Conservation (phyloP, 2,329 filamentous ascomycete genomes). For the Geosmithia putterillii region DNA sequence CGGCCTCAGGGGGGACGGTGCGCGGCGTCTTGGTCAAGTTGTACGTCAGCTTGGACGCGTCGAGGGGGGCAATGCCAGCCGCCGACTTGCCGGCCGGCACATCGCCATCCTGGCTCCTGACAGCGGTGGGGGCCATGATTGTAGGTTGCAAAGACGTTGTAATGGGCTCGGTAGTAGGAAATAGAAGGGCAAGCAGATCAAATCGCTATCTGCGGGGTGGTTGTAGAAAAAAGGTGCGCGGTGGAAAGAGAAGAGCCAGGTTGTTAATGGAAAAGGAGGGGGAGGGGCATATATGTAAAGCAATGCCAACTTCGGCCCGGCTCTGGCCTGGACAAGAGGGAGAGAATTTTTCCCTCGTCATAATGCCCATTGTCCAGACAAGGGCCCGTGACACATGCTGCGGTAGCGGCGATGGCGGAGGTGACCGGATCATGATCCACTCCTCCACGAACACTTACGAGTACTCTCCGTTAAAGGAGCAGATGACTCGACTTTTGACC, state of each 20-base stretch:
- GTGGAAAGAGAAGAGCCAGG: no score
- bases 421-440: neutral
- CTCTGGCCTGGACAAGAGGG: no score
- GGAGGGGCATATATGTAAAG: no score
- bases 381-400: neutral
- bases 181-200: no score
- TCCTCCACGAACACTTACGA: neutral
- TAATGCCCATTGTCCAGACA: neutral
- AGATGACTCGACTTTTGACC: neutral
- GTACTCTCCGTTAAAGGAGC: neutral
- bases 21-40: constrained; percentile 37
- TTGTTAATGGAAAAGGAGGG: no score
- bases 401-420: neutral
- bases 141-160: no score
- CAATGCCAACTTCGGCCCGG: no score
- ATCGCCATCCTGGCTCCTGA: constrained; percentile 33
- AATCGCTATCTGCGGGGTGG: no score
- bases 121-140: constrained; percentile 35
- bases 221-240: no score
- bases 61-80: constrained; percentile 8
- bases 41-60: constrained; percentile 49
- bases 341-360: neutral
- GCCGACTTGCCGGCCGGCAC: constrained; percentile 21
- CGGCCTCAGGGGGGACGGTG: constrained; percentile 36
- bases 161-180: constrained; percentile 4